Percentiles rank a stretch among this genome's conserved stretches.
Conservation (phyloP, 768 basidiomycete species). For the Coprinopsis marcescibilis region DNA sequence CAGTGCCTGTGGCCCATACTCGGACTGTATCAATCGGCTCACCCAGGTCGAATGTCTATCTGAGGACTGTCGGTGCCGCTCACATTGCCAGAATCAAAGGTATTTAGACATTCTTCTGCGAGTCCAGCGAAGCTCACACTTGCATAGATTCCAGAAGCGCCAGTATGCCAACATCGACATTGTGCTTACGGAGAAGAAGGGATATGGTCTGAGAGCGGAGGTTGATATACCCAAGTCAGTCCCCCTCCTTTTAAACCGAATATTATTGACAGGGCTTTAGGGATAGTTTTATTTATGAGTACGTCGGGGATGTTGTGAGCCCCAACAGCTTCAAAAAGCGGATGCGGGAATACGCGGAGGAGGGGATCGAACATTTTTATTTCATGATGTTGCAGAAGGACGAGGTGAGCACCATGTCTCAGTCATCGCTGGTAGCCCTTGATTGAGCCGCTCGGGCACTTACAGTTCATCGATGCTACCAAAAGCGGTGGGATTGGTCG, state of each 20-base stretch:
- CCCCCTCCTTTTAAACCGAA: not conserved
- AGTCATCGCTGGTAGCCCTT: not conserved
- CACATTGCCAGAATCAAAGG: slow-evolving; percentile 91
- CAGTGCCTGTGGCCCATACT: slow-evolving; percentile 76
- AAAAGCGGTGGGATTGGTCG: slow-evolving; percentile 95
- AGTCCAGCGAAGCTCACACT: slow-evolving; percentile 10
- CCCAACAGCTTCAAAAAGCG: slow-evolving; percentile 84
- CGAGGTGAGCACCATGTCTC: slow-evolving; percentile 53
- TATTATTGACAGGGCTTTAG: slow-evolving; percentile 34
- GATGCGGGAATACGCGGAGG: slow-evolving; percentile 89
- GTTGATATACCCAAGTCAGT: slow-evolving; percentile 59
- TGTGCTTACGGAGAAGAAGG: slow-evolving; percentile 92
- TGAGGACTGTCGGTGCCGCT: slow-evolving; percentile 79
- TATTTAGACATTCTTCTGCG: slow-evolving; percentile 28
- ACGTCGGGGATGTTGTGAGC: slow-evolving; percentile 93
- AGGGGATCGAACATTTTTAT: slow-evolving; percentile 95
- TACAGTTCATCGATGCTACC: slow-evolving; percentile 94
- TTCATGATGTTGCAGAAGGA: slow-evolving; percentile 99
- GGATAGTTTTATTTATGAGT: slow-evolving; percentile 93
- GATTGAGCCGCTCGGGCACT: not conserved
- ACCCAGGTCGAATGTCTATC: slow-evolving; percentile 96
- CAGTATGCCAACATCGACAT: slow-evolving; percentile 86
- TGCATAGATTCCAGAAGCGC: slow-evolving; percentile 73
- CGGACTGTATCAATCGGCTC: slow-evolving; percentile 95
- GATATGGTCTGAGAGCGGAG: slow-evolving; percentile 84